A percentile compares a stretch with the other conserved stretches of the same genome.
These are phyloP conservation scores for Neofusicoccum sp. DNA, from an alignment of 2,329 filamentous ascomycete genomes.

Conservation along the genomic window DNA sequence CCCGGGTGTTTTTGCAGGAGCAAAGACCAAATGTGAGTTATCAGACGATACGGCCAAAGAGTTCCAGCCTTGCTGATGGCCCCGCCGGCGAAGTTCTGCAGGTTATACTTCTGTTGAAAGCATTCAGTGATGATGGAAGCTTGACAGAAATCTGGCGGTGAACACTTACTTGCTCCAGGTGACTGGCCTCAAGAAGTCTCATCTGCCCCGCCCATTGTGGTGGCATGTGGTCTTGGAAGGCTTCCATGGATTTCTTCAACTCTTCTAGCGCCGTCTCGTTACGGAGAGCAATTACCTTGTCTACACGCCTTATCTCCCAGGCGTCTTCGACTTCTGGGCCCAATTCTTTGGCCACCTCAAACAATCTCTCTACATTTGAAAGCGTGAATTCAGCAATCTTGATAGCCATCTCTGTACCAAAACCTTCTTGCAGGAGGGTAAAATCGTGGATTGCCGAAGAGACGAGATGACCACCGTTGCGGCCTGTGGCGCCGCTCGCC, in stretches of 20 bases:
- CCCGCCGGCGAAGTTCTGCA: not conserved
- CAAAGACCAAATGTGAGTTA: not conserved
- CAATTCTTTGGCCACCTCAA: not conserved
- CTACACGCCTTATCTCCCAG: not conserved
- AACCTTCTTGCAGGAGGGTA: not conserved
- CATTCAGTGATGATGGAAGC: not conserved
- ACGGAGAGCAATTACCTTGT: not conserved
- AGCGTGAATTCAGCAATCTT: not conserved
- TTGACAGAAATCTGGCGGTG: too few relatives aligned
- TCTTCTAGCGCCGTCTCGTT: not conserved
- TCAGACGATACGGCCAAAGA: constrained; percentile 24
- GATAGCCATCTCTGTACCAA: not conserved
- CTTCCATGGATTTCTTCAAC: not conserved
- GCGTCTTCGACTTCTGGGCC: not conserved
- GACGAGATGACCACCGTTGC: constrained; percentile 30
- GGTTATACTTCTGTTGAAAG: not conserved
- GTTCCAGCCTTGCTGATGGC: constrained; percentile 29
- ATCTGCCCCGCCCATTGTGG: not conserved
- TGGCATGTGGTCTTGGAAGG: not conserved
- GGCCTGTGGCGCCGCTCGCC: constrained; percentile 30
- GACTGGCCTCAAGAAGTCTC: not conserved
- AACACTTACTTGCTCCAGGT: not conserved
- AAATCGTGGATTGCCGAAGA: not conserved
- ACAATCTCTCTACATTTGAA: not conserved
- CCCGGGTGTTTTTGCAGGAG: not conserved